Percentiles rank a stretch among this genome's conserved stretches.
Conservation (phyloP, 305 asterid genomes). For the Fraxinus velutina region DNA sequence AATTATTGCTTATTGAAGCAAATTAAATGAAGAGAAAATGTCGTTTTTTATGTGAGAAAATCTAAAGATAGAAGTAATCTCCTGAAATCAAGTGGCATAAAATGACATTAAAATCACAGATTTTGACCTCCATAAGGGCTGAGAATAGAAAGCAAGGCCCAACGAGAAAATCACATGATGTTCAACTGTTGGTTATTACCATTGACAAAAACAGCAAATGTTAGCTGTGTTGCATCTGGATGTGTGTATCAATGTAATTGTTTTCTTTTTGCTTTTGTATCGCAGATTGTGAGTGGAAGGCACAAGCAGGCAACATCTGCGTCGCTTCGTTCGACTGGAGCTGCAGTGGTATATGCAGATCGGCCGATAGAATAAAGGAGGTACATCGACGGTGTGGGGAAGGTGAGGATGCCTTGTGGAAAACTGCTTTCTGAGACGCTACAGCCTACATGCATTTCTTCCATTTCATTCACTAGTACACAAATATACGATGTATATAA, state of each 20-base stretch:
- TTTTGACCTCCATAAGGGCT: background rate
- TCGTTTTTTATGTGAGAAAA: background rate
- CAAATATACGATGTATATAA: constrained; percentile 18
- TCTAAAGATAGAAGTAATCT: background rate
- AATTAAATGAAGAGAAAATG: background rate
- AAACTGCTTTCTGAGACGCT: constrained; percentile 49
- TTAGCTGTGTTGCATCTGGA: background rate
- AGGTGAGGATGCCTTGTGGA: constrained; percentile 67
- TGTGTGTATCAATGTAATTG: background rate
- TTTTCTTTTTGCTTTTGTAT: background rate
- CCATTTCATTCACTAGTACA: constrained; percentile 15
- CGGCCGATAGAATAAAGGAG: constrained; percentile 72
- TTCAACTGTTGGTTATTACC: background rate
- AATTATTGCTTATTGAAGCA: background rate
- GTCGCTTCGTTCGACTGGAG: constrained; percentile 91
- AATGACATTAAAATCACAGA: background rate
- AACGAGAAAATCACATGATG: background rate
- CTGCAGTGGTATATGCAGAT: constrained; percentile 86
- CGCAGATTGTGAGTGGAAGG: constrained; percentile 90
- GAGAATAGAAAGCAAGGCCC: background rate
- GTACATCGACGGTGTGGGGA: constrained; percentile 85
- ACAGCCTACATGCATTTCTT: background rate
- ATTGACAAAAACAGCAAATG: background rate
- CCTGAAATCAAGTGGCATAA: background rate
- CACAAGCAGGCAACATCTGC: constrained; percentile 76